Base-by-base conservation (phyloP, 441 rosid genomes). In the Adansonia gregorii region DNA sequence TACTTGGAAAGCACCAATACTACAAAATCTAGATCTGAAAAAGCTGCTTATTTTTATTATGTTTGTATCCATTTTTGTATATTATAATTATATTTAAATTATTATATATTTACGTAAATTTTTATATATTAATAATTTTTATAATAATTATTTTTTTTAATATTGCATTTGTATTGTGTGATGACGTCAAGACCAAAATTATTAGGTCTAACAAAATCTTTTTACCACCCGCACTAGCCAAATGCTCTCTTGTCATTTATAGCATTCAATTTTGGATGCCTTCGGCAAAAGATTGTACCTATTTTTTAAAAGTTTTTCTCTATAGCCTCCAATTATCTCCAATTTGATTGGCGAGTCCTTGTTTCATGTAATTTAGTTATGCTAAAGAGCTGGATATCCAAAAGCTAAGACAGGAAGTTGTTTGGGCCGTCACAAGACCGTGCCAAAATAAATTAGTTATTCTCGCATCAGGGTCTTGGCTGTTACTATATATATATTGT, bases 171-270 rank as follows among this genome's bases (percentile, higher is more conserved):
- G 35, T 2, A 3, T 27, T 27, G 35, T 27, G 35, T 27, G 35
- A 27, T 27, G 35, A 27, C 2, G 35, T 27, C 35, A 1, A 27
- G 35, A 27, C 35, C 35, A 1, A 27, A 27, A 27, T 27, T 27
- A 27, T 27, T 27, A 1, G 2, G 35, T 27, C 35, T 27, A 27
- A 27, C 35, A 39, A 61, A 24, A 61, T 61, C 66, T 17, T 41
- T 41, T 41, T 41, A 43, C 70, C 27, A 8, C 2, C 0, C 15
- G 51, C 27, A 66, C 51, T 41, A 41, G 70, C 51, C 70, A 19
- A 41, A 17, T 66, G 49, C 51, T 41, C 27, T 66, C 49, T 66
- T 66, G 51, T 66, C 51, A 66, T 66, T 15, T 64, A 66, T 0
- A n/a, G 17, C 51, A n/a, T 39, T n/a, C 14, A 41, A 9, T 41